Conservation (phyloP, 176 grass and related monocot genomes). For the Zea luxurians region DNA sequence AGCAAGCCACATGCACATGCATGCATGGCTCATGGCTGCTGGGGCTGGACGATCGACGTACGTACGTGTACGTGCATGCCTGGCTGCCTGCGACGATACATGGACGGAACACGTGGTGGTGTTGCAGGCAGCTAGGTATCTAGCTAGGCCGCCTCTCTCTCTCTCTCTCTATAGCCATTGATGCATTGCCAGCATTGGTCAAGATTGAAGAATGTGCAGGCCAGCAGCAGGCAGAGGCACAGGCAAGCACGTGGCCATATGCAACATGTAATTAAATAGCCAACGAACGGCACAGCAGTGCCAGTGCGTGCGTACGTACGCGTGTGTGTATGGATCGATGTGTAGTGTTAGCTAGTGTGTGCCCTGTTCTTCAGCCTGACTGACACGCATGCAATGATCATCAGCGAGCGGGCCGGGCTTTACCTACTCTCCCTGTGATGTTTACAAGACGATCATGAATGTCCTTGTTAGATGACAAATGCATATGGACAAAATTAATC, state of each 20-base stretch:
- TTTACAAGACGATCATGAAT: background rate
- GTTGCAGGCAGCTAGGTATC: background rate
- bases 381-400: too few relatives aligned
- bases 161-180: background rate
- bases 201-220: background rate
- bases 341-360: too few relatives aligned
- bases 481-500: conserved; percentile 1
- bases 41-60: background rate
- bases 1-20: background rate
- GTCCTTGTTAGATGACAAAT: background rate
- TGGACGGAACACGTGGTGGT: background rate
- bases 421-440: background rate
- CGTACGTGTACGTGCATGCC: background rate
- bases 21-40: too few relatives aligned
- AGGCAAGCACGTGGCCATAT: background rate
- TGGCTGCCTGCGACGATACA: background rate
- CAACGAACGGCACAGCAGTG: conserved; percentile 2
- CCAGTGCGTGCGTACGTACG: too few relatives aligned
- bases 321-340: too few relatives aligned
- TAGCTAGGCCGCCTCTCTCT: too few relatives aligned
- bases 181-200: background rate
- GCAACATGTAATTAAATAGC: conserved; percentile 17
- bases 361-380: background rate
- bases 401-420: background rate
- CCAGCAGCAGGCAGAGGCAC: too few relatives aligned